A percentile compares a stretch with the other conserved stretches of the same genome.
Evolutionary conservation across 2,329 filamentous ascomycete species (phyloP).

Genomic region (Didymella segeticola): DNA sequence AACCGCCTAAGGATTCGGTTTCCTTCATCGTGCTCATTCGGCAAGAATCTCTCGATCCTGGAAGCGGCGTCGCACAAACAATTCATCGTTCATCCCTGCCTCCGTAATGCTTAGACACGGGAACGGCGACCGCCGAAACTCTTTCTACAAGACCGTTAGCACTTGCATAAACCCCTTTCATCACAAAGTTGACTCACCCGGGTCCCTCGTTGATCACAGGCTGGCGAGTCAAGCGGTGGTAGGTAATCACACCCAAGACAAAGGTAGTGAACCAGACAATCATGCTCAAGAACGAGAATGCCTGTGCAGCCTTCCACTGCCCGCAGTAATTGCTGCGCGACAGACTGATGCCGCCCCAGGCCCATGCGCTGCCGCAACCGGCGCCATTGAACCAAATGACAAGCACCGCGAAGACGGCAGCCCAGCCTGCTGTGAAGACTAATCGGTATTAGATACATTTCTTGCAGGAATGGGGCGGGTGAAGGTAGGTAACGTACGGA

Average conservation of each 20-base stretch:
- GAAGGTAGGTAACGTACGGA: slow-evolving; percentile 43
- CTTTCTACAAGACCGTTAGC: slow-evolving; percentile 3
- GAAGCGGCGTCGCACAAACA: not conserved
- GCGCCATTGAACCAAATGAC: slow-evolving; percentile 35
- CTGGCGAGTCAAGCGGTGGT: slow-evolving; percentile 24
- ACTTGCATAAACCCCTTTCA: not conserved
- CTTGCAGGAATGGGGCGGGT: not conserved
- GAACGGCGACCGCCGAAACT: slow-evolving; percentile 11
- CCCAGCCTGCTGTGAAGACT: slow-evolving; percentile 73
- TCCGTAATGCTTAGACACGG: not conserved
- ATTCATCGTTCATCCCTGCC: not conserved
- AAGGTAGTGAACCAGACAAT: slow-evolving; percentile 71
- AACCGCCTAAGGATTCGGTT: no score
- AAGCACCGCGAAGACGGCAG: slow-evolving; percentile 55
- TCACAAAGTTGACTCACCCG: not conserved
- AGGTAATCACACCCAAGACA: slow-evolving; percentile 29
- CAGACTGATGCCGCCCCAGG: slow-evolving; percentile 63
- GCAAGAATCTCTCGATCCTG: not conserved
- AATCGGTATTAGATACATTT: not conserved
- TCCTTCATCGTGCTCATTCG: not conserved
- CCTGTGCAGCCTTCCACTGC: slow-evolving; percentile 73
- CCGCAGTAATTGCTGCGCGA: slow-evolving; percentile 60
- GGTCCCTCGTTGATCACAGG: slow-evolving; percentile 14
- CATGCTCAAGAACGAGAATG: slow-evolving; percentile 74
- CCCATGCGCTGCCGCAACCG: slow-evolving; percentile 39